These are phyloP conservation scores for Fusarium sterilihyphosum DNA, from an alignment of 2,329 filamentous ascomycete species.

Conservation along the genomic window DNA sequence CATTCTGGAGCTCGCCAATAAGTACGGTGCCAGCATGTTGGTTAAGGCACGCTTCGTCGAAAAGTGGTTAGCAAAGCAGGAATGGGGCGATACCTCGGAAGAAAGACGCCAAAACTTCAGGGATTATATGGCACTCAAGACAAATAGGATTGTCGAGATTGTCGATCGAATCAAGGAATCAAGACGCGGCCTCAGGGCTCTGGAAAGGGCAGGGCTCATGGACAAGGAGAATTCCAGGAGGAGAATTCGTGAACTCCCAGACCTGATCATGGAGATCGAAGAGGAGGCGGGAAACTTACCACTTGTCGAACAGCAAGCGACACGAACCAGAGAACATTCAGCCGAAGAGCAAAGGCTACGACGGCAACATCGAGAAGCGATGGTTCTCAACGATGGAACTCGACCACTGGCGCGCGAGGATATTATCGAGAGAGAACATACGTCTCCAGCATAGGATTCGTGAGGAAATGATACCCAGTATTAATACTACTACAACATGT, in stretches of 20 bases:
- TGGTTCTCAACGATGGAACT: constrained; percentile 90
- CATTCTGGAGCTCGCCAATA: constrained; percentile 66
- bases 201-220: constrained; percentile 61
- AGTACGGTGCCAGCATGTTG: constrained; percentile 66
- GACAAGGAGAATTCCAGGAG: constrained; percentile 48
- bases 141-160: constrained; percentile 64
- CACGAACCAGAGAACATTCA: constrained; percentile 61
- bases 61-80: constrained; percentile 78
- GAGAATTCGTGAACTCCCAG: constrained; percentile 44
- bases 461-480: neutral
- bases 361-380: constrained; percentile 83
- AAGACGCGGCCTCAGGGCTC: constrained; percentile 60
- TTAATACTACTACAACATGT: neutral
- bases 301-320: constrained; percentile 41
- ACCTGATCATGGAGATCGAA: constrained; percentile 49
- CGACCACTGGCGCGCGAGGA: constrained; percentile 77
- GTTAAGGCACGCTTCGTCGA: constrained; percentile 73
- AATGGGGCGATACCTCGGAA: constrained; percentile 68
- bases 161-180: constrained; percentile 60
- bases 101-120: constrained; percentile 65
- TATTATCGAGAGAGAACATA: constrained; percentile 76
- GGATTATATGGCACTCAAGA: constrained; percentile 59
- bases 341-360: constrained; percentile 77
- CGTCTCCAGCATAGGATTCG: constrained; percentile 44
- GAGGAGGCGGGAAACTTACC: constrained; percentile 41